These are phyloP conservation scores for Dimocarpus longan DNA, from an alignment of 345 rosid species.

Conservation along the genomic window DNA sequence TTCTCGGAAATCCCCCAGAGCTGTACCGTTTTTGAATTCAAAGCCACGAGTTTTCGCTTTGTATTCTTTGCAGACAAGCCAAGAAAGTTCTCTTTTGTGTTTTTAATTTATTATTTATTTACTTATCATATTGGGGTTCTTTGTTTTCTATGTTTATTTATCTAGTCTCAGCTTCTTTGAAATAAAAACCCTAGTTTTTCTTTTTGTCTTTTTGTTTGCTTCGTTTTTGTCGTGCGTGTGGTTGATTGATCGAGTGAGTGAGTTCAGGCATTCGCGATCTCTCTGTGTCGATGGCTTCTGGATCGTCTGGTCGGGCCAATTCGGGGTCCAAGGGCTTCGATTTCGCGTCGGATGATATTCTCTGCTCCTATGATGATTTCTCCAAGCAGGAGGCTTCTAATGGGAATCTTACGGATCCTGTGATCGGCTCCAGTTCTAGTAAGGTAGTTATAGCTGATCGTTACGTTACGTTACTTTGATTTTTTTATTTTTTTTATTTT, in stretches of 20 bases:
- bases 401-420: constrained; percentile 67
- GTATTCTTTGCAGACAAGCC: background rate
- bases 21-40: constrained; percentile 1
- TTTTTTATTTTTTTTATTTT: background rate
- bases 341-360: constrained; percentile 95
- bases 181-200: constrained; percentile 7
- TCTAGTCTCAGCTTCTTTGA: background rate
- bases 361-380: constrained; percentile 92
- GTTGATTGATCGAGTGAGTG: background rate
- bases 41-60: background rate
- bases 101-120: background rate
- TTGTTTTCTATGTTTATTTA: background rate
- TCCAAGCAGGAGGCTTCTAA: constrained; percentile 73
- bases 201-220: too few relatives aligned
- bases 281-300: constrained; percentile 67
- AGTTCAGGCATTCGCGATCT: background rate
- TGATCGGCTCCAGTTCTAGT: constrained; percentile 38
- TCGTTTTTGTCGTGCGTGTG: background rate
- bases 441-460: constrained; percentile 33
- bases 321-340: constrained; percentile 83
- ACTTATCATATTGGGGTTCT: background rate
- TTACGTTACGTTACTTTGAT: background rate
- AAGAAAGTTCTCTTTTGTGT: background rate
- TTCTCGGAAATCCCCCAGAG: background rate
- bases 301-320: constrained; percentile 70